Percentiles rank a stretch among this genome's conserved stretches.
phyloP scores from a whole-genome alignment of 2,329 filamentous ascomycete genomes.

The Fusarium nurragi region DNA sequence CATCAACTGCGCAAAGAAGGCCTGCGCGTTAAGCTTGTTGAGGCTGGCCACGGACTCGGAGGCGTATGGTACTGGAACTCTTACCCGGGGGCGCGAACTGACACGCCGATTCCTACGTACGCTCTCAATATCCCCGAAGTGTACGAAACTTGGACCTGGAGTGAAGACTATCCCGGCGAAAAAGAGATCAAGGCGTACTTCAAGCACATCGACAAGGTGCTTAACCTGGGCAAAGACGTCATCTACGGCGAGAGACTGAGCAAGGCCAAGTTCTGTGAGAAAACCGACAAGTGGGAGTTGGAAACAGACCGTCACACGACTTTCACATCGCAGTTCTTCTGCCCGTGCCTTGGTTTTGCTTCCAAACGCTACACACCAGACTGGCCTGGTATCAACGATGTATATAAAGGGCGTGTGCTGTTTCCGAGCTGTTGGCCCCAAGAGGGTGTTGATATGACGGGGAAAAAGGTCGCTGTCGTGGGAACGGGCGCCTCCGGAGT shows the following conservation, averaged over 20 bases:
- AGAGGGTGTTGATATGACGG: neutral
- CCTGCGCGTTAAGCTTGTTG: neutral
- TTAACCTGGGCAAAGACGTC: slow-evolving; percentile 36
- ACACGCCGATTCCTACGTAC: neutral
- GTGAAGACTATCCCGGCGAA: neutral
- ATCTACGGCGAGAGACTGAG: slow-evolving; percentile 51
- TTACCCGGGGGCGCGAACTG: neutral
- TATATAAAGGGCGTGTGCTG: neutral
- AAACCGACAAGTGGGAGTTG: neutral
- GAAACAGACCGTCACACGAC: neutral
- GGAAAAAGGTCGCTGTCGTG: neutral
- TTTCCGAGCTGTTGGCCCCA: neutral
- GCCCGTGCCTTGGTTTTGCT: neutral
- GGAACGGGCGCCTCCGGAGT: neutral
- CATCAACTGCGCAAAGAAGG: neutral
- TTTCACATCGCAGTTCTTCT: neutral
- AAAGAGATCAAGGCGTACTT: neutral
- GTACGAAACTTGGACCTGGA: neutral
- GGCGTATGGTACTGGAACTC: neutral
- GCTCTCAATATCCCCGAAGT: neutral
- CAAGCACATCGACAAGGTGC: slow-evolving; percentile 7
- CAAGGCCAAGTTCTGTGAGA: neutral
- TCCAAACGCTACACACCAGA: neutral
- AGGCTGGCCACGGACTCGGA: neutral
- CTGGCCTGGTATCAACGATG: neutral